Percentiles rank a stretch among this genome's conserved stretches.
Evolutionary conservation across 164 flowering plant genomes (phyloP).

Genomic region (Umbilicus rupestris): DNA sequence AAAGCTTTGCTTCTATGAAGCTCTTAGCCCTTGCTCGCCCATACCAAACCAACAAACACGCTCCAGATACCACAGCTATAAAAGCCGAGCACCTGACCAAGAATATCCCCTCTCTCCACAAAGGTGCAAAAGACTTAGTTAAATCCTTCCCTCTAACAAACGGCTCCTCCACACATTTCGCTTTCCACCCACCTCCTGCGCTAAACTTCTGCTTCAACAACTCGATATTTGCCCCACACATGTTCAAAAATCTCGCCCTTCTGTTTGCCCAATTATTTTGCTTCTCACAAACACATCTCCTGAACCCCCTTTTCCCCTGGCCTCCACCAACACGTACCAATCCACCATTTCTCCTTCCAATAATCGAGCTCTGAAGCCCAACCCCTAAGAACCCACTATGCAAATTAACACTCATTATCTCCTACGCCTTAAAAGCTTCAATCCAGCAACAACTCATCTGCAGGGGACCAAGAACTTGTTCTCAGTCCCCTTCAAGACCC

Average conservation of each 20-base stretch:
- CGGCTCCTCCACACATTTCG: constrained; percentile 49
- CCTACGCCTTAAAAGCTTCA: constrained; percentile 9
- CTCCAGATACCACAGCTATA: constrained; percentile 64
- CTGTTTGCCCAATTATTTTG: constrained; percentile 27
- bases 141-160: constrained; percentile 42
- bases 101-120: constrained; percentile 74
- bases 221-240: constrained; percentile 43
- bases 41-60: constrained; percentile 75
- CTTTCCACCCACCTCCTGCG: constrained; percentile 31
- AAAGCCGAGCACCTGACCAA: constrained; percentile 67
- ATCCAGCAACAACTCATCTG: constrained; percentile 19
- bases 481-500: constrained; percentile 48
- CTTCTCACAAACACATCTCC: constrained; percentile 28
- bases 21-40: constrained; percentile 58
- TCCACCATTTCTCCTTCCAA: constrained; percentile 20
- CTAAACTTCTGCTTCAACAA: constrained; percentile 27
- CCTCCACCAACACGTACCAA: constrained; percentile 15
- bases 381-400: constrained; percentile 43
- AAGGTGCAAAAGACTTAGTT: constrained; percentile 45
- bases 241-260: constrained; percentile 36
- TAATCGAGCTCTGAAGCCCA: constrained; percentile 24
- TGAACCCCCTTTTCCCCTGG: constrained; percentile 17
- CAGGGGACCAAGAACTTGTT: constrained; percentile 66
- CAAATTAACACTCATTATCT: constrained; percentile 44
- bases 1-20: constrained; percentile 57